Percentiles rank a stretch among this genome's conserved stretches.
Evolutionary conservation across 2,329 filamentous ascomycete genomes (phyloP).

Genomic region (Alternaria sp.): DNA sequence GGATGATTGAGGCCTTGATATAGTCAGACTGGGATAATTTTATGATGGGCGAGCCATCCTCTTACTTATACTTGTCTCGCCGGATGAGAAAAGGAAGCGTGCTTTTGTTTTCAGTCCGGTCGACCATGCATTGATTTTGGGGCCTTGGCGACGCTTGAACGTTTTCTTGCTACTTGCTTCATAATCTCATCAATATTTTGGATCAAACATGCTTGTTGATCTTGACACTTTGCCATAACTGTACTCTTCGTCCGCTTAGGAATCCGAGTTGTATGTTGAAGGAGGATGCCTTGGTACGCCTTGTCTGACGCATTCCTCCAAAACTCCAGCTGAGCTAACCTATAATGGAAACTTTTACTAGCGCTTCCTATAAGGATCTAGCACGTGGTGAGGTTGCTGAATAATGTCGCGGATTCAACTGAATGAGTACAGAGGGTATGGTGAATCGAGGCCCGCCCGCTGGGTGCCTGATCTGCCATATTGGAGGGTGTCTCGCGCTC

Average conservation of each 20-base stretch:
- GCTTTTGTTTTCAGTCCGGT: neutral
- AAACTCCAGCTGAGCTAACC: neutral
- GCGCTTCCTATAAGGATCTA: neutral
- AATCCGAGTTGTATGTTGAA: neutral
- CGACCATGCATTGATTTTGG: neutral
- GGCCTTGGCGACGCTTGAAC: neutral
- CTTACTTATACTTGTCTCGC: neutral
- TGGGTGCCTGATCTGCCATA: neutral
- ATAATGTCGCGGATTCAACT: neutral
- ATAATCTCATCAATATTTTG: neutral
- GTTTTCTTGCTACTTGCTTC: neutral
- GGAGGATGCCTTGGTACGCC: neutral
- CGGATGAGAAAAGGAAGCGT: neutral
- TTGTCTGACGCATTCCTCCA: neutral
- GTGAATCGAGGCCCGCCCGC: neutral
- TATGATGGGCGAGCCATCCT: neutral
- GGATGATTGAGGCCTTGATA: neutral
- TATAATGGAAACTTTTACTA: neutral
- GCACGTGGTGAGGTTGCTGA: neutral
- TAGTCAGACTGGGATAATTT: neutral
- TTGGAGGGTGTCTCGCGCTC: neutral
- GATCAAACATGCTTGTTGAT: neutral
- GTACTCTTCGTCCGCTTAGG: neutral
- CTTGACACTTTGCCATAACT: no score
- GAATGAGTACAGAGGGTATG: neutral